Conservation (phyloP, 176 grass and related monocot species). For the Dendrocalamus sinicus region DNA sequence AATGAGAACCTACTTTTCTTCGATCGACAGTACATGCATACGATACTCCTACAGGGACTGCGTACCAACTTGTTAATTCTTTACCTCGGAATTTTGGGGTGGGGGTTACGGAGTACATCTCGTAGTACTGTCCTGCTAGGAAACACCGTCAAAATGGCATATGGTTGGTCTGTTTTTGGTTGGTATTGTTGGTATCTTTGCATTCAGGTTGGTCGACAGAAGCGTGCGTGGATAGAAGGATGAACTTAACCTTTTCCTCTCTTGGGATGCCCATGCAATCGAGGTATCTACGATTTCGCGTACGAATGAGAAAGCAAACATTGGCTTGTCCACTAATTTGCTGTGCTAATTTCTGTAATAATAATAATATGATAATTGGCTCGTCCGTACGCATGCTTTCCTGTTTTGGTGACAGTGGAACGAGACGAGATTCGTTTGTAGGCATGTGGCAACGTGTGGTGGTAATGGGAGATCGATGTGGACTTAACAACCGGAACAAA, state of each 20-base stretch:
- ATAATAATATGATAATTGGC: neutral
- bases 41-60: neutral
- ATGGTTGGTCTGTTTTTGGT: neutral
- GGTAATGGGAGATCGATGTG: neutral
- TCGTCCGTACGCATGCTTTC: neutral
- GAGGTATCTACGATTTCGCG: conserved; percentile 17
- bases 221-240: no score
- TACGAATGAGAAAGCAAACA: conserved; percentile 12
- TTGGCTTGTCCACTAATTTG: neutral
- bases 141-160: neutral
- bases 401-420: neutral
- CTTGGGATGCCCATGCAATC: neutral
- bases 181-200: neutral
- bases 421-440: neutral
- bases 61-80: conserved; percentile 11
- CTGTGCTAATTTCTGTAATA: neutral
- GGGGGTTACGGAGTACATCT: neutral
- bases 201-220: conserved; percentile 43
- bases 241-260: neutral
- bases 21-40: neutral
- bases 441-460: neutral
- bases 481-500: conserved; percentile 6
- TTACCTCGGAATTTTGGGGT: neutral
- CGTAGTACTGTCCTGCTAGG: neutral
- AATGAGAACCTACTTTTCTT: neutral